Evolutionary conservation across 345 rosid genomes (phyloP).

Genomic region (Nasturtium officinale): DNA sequence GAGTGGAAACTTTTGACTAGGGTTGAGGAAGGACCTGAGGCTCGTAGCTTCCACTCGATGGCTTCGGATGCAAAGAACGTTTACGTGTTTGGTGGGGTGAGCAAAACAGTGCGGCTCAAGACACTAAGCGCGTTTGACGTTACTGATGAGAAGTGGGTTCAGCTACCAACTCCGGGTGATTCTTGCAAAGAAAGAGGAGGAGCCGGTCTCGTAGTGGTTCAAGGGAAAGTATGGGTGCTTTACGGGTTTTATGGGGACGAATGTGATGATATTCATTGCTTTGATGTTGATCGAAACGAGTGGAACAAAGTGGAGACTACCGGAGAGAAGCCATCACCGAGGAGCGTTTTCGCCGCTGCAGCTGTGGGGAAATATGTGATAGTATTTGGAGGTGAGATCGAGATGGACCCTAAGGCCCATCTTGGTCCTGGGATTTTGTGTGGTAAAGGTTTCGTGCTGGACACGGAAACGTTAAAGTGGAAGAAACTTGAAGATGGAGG

Average conservation of each 20-base stretch:
- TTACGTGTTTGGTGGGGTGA: not conserved
- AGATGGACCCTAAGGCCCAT: not conserved
- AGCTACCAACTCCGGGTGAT: not conserved
- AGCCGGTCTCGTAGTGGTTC: not conserved
- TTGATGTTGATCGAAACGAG: not conserved
- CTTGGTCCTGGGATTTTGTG: not conserved
- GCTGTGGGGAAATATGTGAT: not conserved
- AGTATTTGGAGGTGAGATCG: not conserved
- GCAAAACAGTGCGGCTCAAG: not conserved
- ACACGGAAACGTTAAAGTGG: slow-evolving; percentile 1
- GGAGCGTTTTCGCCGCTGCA: not conserved
- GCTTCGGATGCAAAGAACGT: not conserved
- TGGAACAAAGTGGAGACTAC: not conserved
- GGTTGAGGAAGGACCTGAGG: not conserved
- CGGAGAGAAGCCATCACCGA: not conserved
- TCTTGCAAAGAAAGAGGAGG: slow-evolving; percentile 4
- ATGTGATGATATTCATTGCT: not conserved
- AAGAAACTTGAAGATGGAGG: slow-evolving; percentile 1
- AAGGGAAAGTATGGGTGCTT: not conserved
- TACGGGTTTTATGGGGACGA: not conserved
- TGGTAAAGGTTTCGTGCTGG: not conserved
- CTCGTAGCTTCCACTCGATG: slow-evolving; percentile 9
- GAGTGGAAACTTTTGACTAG: not conserved
- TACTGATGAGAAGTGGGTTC: not conserved
- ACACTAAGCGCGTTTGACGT: not conserved